These are phyloP conservation scores for Ascocoryne sarcoides DNA, from an alignment of 2,329 filamentous ascomycete genomes.

Conservation along the genomic window DNA sequence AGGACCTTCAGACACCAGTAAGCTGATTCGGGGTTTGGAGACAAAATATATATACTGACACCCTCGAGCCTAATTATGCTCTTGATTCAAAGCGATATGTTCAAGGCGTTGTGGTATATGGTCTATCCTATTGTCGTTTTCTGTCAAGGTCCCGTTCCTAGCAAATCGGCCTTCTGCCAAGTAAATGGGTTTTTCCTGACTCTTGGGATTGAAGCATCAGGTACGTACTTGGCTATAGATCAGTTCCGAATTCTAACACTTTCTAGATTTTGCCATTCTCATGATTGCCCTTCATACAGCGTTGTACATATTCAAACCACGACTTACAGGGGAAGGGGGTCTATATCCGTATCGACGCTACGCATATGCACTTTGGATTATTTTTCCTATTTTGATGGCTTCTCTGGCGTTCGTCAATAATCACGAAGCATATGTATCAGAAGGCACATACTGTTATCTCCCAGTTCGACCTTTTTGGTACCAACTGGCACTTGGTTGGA, in stretches of 20 bases:
- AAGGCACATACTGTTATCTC: constrained; percentile 62
- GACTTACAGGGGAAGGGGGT: constrained; percentile 45
- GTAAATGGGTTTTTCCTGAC: constrained; percentile 59
- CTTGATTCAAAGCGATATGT: constrained; percentile 62
- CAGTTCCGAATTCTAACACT: constrained; percentile 7
- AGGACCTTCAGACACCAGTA: constrained; percentile 67
- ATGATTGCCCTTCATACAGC: constrained; percentile 67
- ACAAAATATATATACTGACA: constrained; percentile 9
- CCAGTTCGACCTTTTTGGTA: constrained; percentile 62
- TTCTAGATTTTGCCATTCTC: constrained; percentile 56
- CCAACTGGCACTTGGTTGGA: constrained; percentile 59
- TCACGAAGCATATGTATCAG: constrained; percentile 46
- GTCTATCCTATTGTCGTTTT: constrained; percentile 55
- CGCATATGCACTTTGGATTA: constrained; percentile 48
- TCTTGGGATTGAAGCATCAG: constrained; percentile 57
- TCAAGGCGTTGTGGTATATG: constrained; percentile 61
- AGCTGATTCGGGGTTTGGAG: constrained; percentile 22
- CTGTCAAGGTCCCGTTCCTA: constrained; percentile 39
- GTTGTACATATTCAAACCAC: constrained; percentile 59
- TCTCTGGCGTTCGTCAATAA: constrained; percentile 54
- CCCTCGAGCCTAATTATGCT: constrained; percentile 59
- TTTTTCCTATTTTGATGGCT: constrained; percentile 51
- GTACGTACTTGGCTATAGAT: constrained; percentile 33
- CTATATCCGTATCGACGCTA: constrained; percentile 57
- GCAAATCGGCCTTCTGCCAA: constrained; percentile 53